Percentiles rank a stretch among this genome's conserved stretches.
Evolutionary conservation across 2,329 filamentous ascomycete species (phyloP).

Genomic region (Ceratocystis albifundus): DNA sequence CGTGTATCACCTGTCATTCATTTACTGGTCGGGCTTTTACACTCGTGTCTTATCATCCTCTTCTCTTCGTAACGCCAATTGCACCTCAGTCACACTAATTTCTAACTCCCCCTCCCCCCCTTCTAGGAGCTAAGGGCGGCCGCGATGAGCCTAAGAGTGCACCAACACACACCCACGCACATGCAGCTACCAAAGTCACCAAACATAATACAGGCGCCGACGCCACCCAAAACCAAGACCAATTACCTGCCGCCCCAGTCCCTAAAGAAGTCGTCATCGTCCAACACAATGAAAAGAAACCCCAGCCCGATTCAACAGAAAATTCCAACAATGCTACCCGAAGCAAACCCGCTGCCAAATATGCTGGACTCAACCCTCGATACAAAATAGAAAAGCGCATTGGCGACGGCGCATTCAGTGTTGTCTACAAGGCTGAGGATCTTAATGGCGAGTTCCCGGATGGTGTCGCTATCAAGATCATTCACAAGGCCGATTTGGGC

Average conservation of each 20-base stretch:
- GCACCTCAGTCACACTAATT: neutral
- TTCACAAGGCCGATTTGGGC: constrained; percentile 98
- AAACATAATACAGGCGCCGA: constrained; percentile 6
- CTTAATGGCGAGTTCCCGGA: constrained; percentile 57
- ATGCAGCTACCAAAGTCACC: neutral
- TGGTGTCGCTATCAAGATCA: constrained; percentile 86
- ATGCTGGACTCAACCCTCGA: constrained; percentile 44
- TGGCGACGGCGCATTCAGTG: constrained; percentile 98
- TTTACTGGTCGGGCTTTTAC: neutral
- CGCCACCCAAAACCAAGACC: neutral
- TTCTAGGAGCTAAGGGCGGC: constrained; percentile 16
- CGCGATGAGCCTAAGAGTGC: constrained; percentile 19
- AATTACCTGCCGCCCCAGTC: neutral
- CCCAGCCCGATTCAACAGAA: neutral
- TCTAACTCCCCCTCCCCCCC: neutral
- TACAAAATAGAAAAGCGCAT: constrained; percentile 59
- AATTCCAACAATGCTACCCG: neutral
- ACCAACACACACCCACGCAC: neutral
- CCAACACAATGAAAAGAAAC: constrained; percentile 18
- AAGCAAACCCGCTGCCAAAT: constrained; percentile 23
- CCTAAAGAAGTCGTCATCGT: constrained; percentile 16
- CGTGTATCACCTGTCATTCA: constrained; percentile 6
- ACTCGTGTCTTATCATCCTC: neutral
- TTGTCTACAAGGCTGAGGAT: constrained; percentile 86
- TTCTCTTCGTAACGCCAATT: neutral